Conservation (phyloP, 2,329 filamentous ascomycete species). For the Fusarium musae region DNA sequence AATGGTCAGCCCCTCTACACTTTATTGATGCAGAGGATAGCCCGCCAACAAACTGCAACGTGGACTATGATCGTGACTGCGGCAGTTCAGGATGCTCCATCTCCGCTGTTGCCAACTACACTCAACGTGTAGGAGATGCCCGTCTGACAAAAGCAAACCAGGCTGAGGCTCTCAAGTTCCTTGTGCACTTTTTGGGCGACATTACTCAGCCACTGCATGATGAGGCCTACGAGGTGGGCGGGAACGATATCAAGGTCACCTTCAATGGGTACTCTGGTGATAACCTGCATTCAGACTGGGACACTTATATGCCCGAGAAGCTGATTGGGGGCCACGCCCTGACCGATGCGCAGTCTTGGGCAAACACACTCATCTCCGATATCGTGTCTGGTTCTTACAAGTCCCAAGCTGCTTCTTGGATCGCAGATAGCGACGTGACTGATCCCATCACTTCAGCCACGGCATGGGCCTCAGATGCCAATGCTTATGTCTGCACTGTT, state of each 20-base stretch:
- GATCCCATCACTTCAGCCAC: not conserved
- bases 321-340: not conserved
- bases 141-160: not conserved
- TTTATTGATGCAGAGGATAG: constrained; percentile 9
- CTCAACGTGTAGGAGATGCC: not conserved
- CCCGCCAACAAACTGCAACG: constrained; percentile 3
- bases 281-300: constrained; percentile 6
- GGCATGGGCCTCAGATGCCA: not conserved
- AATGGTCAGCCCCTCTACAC: constrained; percentile 6
- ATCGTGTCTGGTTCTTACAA: not conserved
- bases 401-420: not conserved
- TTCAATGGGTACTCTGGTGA: not conserved
- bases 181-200: not conserved
- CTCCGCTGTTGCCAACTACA: constrained; percentile 5
- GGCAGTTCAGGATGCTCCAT: constrained; percentile 6
- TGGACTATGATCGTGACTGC: constrained; percentile 9
- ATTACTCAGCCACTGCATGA: not conserved
- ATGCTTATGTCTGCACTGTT: constrained; percentile 2
- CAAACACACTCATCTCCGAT: constrained; percentile 1
- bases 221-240: constrained; percentile 3
- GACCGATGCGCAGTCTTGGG: constrained; percentile 5
- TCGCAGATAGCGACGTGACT: not conserved
- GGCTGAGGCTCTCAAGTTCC: constrained; percentile 11
- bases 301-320: constrained; percentile 4
- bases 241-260: constrained; percentile 4